Evolutionary conservation across 1,139 yeast species (phyloP).

Genomic region (Yamadazyma mexicana): DNA sequence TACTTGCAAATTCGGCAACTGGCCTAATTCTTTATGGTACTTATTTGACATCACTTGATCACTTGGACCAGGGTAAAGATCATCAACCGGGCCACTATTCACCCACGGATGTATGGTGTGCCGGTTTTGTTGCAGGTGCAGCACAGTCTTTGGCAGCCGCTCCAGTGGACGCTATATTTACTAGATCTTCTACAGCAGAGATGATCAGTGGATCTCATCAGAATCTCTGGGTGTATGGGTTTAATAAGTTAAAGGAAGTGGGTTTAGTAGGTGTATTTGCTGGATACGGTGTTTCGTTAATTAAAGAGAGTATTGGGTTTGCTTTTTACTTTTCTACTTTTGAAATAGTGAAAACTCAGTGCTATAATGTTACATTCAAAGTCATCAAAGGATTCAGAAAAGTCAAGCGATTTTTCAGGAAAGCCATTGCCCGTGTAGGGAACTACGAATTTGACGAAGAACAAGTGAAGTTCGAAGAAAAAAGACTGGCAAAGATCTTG

Average conservation of each 20-base stretch:
- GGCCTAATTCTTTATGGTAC: conserved; percentile 85
- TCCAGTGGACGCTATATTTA: conserved; percentile 87
- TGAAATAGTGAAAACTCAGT: conserved; percentile 75
- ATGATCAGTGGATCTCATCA: conserved; percentile 66
- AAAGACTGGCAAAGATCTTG: conserved; percentile 49
- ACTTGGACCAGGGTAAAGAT: conserved; percentile 17
- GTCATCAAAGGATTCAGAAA: conserved; percentile 50
- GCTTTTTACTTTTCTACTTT: conserved; percentile 84
- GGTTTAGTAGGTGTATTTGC: conserved; percentile 89
- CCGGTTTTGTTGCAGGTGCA: conserved; percentile 86
- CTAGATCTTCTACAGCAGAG: conserved; percentile 77
- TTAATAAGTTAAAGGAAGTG: conserved; percentile 64
- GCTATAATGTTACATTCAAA: conserved; percentile 57
- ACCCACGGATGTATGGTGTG: conserved; percentile 62
- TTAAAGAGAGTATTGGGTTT: conserved; percentile 84
- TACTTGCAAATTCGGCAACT: conserved; percentile 82
- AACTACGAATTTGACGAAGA: conserved; percentile 31
- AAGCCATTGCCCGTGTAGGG: conserved; percentile 20
- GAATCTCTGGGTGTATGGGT: conserved; percentile 76
- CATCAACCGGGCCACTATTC: conserved; percentile 21
- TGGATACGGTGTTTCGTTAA: conserved; percentile 73
- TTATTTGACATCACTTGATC: conserved; percentile 57
- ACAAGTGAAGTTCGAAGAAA: conserved; percentile 32
- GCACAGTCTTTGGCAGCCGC: conserved; percentile 91
- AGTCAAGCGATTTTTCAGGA: conserved; percentile 21